These are phyloP conservation scores for Thoreauomyces humboldtii DNA, from an alignment of 192 early-diverging fungal genomes.

Conservation along the genomic window DNA sequence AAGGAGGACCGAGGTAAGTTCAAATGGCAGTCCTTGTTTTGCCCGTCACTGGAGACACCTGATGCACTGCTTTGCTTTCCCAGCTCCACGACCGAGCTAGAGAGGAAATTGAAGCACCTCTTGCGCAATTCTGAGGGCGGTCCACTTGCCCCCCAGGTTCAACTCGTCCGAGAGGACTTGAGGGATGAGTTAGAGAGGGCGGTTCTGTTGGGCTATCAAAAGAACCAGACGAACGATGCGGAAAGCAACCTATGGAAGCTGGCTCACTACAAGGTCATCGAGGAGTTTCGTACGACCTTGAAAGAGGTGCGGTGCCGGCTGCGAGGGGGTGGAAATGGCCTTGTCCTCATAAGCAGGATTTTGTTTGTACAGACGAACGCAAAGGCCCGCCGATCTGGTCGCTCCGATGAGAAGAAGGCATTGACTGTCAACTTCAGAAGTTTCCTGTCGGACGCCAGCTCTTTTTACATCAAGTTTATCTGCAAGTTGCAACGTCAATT, in stretches of 20 bases:
- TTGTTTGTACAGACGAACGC: background rate
- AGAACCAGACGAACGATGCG: conserved; percentile 13
- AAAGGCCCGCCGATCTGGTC: background rate
- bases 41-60: too few relatives aligned
- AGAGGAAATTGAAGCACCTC: conserved; percentile 7
- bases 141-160: conserved; percentile 10
- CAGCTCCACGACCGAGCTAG: conserved; percentile 26
- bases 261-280: conserved; percentile 36
- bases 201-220: conserved; percentile 21
- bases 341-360: background rate
- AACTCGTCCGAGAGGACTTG: conserved; percentile 6
- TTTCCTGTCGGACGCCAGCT: conserved; percentile 25
- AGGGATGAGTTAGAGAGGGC: conserved; percentile 6
- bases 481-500: conserved; percentile 15
- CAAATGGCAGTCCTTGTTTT: too few relatives aligned
- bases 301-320: conserved; percentile 30
- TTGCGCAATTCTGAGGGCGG: background rate
- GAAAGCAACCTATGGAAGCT: conserved; percentile 41
- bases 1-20: too few relatives aligned
- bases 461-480: conserved; percentile 33
- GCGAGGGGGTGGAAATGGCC: background rate
- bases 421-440: conserved; percentile 25
- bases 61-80: background rate
- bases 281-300: conserved; percentile 36
- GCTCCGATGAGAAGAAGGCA: conserved; percentile 6